These are phyloP conservation scores for Fusarium agapanthi DNA, from an alignment of 2,329 filamentous ascomycete species.

Conservation along the genomic window DNA sequence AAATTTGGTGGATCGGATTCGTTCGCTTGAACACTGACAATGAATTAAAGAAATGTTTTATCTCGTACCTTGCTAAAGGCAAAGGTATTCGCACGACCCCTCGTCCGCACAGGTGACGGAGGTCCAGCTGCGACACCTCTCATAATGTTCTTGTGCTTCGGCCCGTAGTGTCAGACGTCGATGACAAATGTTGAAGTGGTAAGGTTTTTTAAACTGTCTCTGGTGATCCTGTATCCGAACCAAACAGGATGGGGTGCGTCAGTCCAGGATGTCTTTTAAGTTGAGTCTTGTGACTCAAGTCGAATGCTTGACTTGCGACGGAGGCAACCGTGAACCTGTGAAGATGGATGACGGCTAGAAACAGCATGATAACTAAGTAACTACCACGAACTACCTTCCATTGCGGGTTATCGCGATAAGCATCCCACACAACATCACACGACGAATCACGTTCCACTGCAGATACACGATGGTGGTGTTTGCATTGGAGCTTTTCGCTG, in stretches of 20 bases:
- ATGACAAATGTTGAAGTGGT: conserved; percentile 2
- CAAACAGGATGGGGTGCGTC: neutral
- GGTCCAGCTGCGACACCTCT: conserved; percentile 49
- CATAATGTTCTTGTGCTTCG: conserved; percentile 32
- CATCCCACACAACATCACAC: neutral
- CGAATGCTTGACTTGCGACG: neutral
- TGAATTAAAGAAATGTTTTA: conserved; percentile 9
- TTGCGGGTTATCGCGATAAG: conserved; percentile 35
- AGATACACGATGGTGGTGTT: neutral
- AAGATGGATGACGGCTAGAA: neutral
- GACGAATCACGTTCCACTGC: neutral
- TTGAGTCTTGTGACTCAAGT: neutral
- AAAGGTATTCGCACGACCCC: conserved; percentile 51
- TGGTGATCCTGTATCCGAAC: neutral
- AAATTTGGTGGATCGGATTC: conserved; percentile 31
- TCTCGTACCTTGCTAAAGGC: conserved; percentile 52
- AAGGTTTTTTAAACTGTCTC: neutral
- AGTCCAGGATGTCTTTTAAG: neutral
- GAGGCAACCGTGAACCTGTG: conserved; percentile 1
- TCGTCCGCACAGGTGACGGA: conserved; percentile 43
- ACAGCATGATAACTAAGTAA: neutral
- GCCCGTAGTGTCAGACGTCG: conserved; percentile 9
- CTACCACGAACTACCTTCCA: conserved; percentile 5
- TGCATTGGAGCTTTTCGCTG: neutral
- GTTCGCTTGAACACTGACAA: conserved; percentile 30